phyloP scores from a whole-genome alignment of 768 basidiomycete genomes.

The Lepiota brunneoincarnata region DNA sequence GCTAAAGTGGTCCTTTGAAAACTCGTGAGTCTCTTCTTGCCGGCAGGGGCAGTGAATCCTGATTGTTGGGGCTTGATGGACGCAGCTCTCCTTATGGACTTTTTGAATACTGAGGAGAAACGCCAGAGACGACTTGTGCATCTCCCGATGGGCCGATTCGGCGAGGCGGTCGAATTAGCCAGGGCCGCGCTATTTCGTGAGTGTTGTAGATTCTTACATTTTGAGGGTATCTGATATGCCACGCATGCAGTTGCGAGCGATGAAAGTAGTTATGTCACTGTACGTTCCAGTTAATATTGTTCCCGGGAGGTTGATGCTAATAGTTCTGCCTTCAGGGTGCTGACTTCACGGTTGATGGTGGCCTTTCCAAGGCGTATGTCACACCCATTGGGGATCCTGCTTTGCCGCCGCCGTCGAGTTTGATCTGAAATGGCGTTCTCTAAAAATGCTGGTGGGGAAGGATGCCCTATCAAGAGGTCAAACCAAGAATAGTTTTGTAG shows the following conservation, averaged over 20 bases:
- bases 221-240: constrained; percentile 21
- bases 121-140: constrained; percentile 86
- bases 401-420: constrained; percentile 68
- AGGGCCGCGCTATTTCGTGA: constrained; percentile 89
- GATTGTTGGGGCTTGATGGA: constrained; percentile 11
- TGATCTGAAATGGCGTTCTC: constrained; percentile 27
- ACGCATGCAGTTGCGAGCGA: constrained; percentile 76
- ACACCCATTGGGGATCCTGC: constrained; percentile 79
- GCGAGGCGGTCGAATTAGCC: constrained; percentile 94
- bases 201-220: constrained; percentile 28
- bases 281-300: constrained; percentile 32
- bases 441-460: background rate
- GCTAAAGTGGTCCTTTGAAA: constrained; percentile 81
- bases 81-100: constrained; percentile 94
- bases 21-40: constrained; percentile 61
- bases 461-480: no score
- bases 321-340: constrained; percentile 51
- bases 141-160: constrained; percentile 96
- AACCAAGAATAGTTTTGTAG: no score
- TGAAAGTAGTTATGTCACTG: constrained; percentile 95
- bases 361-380: constrained; percentile 89
- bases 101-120: constrained; percentile 95
- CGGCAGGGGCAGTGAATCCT: background rate
- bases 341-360: constrained; percentile 96
- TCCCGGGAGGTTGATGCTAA: background rate